A percentile compares a stretch with the other conserved stretches of the same genome.
Conservation (phyloP, 352 stramenopile species). For the Phytophthora nicotianae region DNA sequence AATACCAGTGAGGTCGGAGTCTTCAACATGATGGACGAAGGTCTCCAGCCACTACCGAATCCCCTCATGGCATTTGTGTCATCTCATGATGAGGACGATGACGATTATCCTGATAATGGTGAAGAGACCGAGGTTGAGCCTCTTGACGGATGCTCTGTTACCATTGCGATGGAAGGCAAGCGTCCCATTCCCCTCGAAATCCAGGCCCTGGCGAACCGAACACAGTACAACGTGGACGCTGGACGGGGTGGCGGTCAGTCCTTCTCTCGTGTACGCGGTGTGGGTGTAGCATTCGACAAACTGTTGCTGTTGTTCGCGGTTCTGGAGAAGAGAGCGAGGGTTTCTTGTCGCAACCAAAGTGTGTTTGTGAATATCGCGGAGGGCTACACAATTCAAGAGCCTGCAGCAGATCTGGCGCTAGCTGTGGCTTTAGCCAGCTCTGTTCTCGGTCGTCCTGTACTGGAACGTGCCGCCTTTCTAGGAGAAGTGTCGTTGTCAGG, state of each 20-base stretch:
- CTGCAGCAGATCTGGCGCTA: constrained; percentile 76
- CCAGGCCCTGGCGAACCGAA: constrained; percentile 89
- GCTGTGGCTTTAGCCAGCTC: constrained; percentile 78
- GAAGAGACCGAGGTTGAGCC: constrained; percentile 31
- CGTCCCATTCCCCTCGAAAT: constrained; percentile 95
- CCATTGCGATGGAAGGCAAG: constrained; percentile 93
- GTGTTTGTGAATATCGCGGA: constrained; percentile 90
- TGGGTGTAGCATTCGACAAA: constrained; percentile 88
- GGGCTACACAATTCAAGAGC: constrained; percentile 84
- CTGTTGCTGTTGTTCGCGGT: constrained; percentile 95
- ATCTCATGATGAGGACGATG: constrained; percentile 30
- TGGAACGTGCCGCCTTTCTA: constrained; percentile 65
- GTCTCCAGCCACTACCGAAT: constrained; percentile 79
- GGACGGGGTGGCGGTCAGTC: constrained; percentile 30
- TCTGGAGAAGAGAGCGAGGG: constrained; percentile 91
- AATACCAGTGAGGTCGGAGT: constrained; percentile 96
- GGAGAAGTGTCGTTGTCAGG: constrained; percentile 84
- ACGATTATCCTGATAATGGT: constrained; percentile 33
- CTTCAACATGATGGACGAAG: constrained; percentile 93
- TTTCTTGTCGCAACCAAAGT: constrained; percentile 80
- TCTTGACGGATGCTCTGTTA: constrained; percentile 86
- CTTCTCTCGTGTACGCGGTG: constrained; percentile 70
- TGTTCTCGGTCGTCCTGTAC: constrained; percentile 61
- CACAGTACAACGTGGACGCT: constrained; percentile 46
- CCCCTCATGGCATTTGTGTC: constrained; percentile 85